Conservation (phyloP, 2,329 filamentous ascomycete species). For the Hirsutella rhossiliensis region DNA sequence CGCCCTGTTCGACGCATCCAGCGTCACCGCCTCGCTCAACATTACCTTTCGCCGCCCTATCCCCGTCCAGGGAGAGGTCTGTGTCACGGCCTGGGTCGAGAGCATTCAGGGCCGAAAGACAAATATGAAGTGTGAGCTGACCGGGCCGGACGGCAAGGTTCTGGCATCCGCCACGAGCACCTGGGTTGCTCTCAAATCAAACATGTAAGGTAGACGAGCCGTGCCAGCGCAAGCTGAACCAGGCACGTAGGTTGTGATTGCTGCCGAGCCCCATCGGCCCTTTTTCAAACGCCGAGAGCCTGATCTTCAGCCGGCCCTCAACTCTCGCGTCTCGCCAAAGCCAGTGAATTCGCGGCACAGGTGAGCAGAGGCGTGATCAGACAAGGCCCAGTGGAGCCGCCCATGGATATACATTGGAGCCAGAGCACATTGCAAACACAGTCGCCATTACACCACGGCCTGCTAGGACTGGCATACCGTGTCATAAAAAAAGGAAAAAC, state of each 20-base stretch:
- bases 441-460: too few species aligned
- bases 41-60: conserved; percentile 22
- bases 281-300: too few species aligned
- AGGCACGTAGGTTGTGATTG: background rate
- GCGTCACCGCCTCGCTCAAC: conserved; percentile 21
- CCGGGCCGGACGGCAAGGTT: conserved; percentile 14
- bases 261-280: background rate
- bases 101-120: conserved; percentile 21
- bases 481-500: background rate
- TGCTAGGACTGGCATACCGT: background rate
- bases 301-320: too few species aligned
- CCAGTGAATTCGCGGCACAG: too few species aligned
- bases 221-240: too few species aligned
- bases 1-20: conserved; percentile 13
- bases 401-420: too few species aligned
- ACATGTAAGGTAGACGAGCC: conserved; percentile 8
- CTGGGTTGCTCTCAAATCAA: conserved; percentile 20
- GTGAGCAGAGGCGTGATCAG: too few species aligned
- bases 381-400: too few species aligned
- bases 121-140: conserved; percentile 16
- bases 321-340: too few species aligned
- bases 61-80: conserved; percentile 15
- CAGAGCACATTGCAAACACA: too few species aligned
- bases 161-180: conserved; percentile 17
- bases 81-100: conserved; percentile 18